phyloP scores from a whole-genome alignment of 1,139 yeast genomes.

The Blastobotrys malaysiensis region DNA sequence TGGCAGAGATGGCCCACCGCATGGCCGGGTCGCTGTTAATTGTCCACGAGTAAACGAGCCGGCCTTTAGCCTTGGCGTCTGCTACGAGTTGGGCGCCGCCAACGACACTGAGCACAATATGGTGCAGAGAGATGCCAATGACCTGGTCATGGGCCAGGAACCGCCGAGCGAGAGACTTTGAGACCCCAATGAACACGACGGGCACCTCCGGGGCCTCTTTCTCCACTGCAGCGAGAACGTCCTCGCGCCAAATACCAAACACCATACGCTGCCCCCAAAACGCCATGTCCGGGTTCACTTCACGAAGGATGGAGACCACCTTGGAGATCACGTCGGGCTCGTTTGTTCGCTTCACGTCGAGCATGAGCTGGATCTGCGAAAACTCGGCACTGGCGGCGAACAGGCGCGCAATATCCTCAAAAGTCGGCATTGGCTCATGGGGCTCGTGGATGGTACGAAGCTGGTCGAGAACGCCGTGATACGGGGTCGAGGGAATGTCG shows the following conservation, averaged over 20 bases:
- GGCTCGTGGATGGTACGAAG: conserved; percentile 53
- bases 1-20: conserved; percentile 42
- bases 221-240: conserved; percentile 52
- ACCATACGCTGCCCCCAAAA: conserved; percentile 68
- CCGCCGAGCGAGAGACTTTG: conserved; percentile 34
- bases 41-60: conserved; percentile 77
- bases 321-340: conserved; percentile 52
- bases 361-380: conserved; percentile 49
- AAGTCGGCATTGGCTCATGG: conserved; percentile 53
- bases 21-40: conserved; percentile 47
- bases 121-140: conserved; percentile 41
- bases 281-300: conserved; percentile 43
- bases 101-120: conserved; percentile 38
- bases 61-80: conserved; percentile 39
- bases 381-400: conserved; percentile 39
- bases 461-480: conserved; percentile 41
- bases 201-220: conserved; percentile 41
- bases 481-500: conserved; percentile 36
- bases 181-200: conserved; percentile 50
- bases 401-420: conserved; percentile 58
- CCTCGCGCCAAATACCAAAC: conserved; percentile 77
- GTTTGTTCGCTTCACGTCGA: conserved; percentile 76
- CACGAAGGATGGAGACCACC: conserved; percentile 46
- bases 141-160: conserved; percentile 36
- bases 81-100: conserved; percentile 37